Evolutionary conservation across 208 protist genomes (phyloP), one percentile per base, ranked within the genome.

Genomic region (Trypanosoma congolense): DNA sequence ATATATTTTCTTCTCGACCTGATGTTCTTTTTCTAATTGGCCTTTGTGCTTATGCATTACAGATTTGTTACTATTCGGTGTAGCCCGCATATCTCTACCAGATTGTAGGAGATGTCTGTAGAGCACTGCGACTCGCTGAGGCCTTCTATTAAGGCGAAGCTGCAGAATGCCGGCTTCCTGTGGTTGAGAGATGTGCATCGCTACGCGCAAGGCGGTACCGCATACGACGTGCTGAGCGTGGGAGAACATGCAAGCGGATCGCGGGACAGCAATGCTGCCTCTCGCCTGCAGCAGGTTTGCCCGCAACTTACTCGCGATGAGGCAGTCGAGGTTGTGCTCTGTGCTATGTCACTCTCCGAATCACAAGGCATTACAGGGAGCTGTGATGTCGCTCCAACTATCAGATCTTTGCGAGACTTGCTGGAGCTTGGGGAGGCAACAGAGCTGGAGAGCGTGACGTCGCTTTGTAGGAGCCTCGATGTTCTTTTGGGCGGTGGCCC

Each of bases 391-490:
- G 12, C 48, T 19, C 56, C 51, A 38, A 45, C n/a, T 21, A 50
- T 56, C 19, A 36, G 25, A 24, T 58, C 63, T 12, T 33, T 70
- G 14, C 50, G 48, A 22, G 56, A 56, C 2, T 26, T 63, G 48
- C 33, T 67, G 31, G 21, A 60, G 14, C 0, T 35, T 1, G 48
- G 35, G 46, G 26, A 6, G 21, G 44, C 16, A 0, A 44, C 25
- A 2, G 31, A 30, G 28, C 35, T 12, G 4, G 43, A 43, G 21
- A 78, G 63, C 14, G 62, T 90, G 4, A 78, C 82, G 4, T 95
- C 89, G 1, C 87, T 89, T 56, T 92, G 73, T 24, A 54, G 66
- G 16, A 62, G 40, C 22, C 71, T 97, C 4, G 92, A 97, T 56
- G 45, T 73, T 26, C 47, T 92, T 26, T 74, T 97, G 1, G 80